Conservation (phyloP, 371 early-diverging fungal genomes). For the Mortierella sp. region DNA sequence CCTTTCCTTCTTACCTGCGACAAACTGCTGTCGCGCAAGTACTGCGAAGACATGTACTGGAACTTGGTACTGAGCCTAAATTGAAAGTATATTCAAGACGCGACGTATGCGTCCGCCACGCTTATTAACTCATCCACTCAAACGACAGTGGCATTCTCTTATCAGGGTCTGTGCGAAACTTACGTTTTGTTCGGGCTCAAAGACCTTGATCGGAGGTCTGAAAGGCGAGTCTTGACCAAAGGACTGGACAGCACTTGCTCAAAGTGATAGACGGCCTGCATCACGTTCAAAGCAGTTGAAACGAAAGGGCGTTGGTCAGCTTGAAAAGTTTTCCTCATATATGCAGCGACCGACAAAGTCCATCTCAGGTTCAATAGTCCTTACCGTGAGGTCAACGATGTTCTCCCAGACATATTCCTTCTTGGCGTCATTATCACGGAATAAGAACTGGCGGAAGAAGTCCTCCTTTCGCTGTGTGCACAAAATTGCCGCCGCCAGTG, state of each 20-base stretch:
- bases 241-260: conserved; percentile 54
- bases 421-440: conserved; percentile 60
- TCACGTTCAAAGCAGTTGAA: background rate
- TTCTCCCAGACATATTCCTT: conserved; percentile 66
- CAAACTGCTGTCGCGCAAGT: conserved; percentile 54
- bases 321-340: too few relatives aligned
- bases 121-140: too few relatives aligned
- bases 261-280: conserved; percentile 48
- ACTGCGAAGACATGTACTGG: conserved; percentile 52
- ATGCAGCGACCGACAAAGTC: too few relatives aligned
- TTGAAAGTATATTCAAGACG: background rate
- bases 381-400: conserved; percentile 62
- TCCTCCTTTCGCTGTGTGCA: conserved; percentile 65
- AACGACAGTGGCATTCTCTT: background rate
- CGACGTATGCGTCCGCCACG: background rate
- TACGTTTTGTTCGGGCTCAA: conserved; percentile 44
- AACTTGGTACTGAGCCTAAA: conserved; percentile 32
- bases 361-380: background rate
- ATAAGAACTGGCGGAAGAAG: conserved; percentile 64
- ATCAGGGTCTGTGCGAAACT: background rate
- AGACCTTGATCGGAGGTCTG: conserved; percentile 58
- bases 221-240: conserved; percentile 55
- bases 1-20: conserved; percentile 39
- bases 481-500: conserved; percentile 67
- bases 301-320: background rate